Evolutionary conservation across 306 rosid genomes (phyloP).

Genomic region (Vigna mungo): DNA sequence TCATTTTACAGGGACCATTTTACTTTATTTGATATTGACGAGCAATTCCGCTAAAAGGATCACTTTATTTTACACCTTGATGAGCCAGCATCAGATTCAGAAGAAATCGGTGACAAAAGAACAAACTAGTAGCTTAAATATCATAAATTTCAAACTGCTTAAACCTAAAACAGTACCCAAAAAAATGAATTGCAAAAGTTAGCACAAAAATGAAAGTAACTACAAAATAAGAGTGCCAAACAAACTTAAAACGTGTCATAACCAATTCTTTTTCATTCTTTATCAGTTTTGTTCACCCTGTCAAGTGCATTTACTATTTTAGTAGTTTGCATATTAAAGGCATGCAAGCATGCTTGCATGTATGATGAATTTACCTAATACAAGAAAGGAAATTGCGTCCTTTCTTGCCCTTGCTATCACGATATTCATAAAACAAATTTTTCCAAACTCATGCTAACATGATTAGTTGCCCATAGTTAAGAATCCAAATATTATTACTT

Average conservation of each 20-base stretch:
- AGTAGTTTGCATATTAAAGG: too few relatives aligned
- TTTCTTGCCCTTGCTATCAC: too few relatives aligned
- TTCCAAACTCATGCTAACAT: too few relatives aligned
- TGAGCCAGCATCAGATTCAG: slow-evolving; percentile 15
- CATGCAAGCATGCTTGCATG: too few relatives aligned
- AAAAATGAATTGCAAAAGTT: not conserved
- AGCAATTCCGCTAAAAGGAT: slow-evolving; percentile 24
- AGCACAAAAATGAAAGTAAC: not conserved
- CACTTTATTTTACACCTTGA: not conserved
- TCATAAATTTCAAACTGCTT: not conserved
- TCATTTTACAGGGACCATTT: not conserved
- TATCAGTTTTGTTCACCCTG: too few relatives aligned
- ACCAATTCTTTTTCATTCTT: not conserved
- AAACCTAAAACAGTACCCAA: slow-evolving; percentile 7
- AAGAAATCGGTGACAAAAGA: too few relatives aligned
- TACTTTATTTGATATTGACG: not conserved
- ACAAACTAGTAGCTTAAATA: slow-evolving; percentile 35
- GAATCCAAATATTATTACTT: too few relatives aligned
- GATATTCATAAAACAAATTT: too few relatives aligned
- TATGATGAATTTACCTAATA: too few relatives aligned
- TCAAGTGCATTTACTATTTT: too few relatives aligned
- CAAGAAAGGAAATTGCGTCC: too few relatives aligned
- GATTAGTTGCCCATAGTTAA: too few relatives aligned
- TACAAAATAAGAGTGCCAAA: not conserved
- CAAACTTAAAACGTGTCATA: not conserved